Evolutionary conservation across 2,329 filamentous ascomycete genomes (phyloP).

Genomic region (Xylaria sp.): DNA sequence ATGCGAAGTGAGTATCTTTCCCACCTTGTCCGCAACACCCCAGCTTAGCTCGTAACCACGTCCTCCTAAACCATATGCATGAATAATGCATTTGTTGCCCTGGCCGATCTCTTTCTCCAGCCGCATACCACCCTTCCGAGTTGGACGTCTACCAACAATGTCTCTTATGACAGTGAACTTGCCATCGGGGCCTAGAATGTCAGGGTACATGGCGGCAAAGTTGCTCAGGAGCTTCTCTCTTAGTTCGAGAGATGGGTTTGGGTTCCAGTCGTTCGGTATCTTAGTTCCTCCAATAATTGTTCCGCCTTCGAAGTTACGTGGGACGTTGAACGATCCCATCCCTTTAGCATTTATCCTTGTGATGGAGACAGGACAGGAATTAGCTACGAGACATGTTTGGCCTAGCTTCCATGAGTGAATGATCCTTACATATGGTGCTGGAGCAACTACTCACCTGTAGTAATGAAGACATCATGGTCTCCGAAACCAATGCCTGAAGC

Average conservation of each 20-base stretch:
- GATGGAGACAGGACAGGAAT: conserved; percentile 53
- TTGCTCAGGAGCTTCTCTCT: conserved; percentile 58
- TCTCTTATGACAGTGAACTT: conserved; percentile 54
- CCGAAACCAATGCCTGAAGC: conserved; percentile 60
- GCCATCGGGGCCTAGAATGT: conserved; percentile 43
- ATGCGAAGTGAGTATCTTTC: conserved; percentile 51
- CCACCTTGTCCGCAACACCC: conserved; percentile 66
- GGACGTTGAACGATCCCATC: conserved; percentile 71
- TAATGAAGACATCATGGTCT: conserved; percentile 56
- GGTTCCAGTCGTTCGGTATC: conserved; percentile 66
- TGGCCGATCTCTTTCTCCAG: conserved; percentile 61
- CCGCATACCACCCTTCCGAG: conserved; percentile 60
- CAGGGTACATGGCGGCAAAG: conserved; percentile 48
- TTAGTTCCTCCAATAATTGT: conserved; percentile 76
- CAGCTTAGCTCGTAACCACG: conserved; percentile 71
- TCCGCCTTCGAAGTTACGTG: conserved; percentile 69
- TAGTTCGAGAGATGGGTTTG: conserved; percentile 59
- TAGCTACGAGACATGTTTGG: conserved; percentile 59
- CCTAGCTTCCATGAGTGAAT: conserved; percentile 47
- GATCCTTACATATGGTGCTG: no score
- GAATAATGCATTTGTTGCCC: conserved; percentile 53
- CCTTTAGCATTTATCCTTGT: conserved; percentile 73
- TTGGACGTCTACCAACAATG: conserved; percentile 59
- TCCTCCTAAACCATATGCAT: conserved; percentile 70
- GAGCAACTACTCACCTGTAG: conserved; percentile 55